A percentile compares a stretch with the other conserved stretches of the same genome.
Evolutionary conservation across 345 rosid genomes (phyloP).

Genomic region (Hypericum androsaemum): DNA sequence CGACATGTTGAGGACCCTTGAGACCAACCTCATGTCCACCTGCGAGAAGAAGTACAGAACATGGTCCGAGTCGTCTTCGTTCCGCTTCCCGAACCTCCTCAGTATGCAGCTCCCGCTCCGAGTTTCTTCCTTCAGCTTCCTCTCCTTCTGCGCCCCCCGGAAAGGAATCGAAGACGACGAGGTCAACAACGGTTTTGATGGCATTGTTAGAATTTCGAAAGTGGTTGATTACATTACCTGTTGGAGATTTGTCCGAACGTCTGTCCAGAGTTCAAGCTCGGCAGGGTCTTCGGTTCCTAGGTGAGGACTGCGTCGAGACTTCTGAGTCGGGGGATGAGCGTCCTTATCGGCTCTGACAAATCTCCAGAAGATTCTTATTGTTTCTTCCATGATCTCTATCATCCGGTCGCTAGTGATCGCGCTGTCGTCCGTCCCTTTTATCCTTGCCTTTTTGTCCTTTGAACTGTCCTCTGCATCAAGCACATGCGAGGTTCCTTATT

Average conservation of each 20-base stretch:
- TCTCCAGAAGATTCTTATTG: slow-evolving; percentile 78
- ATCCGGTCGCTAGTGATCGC: slow-evolving; percentile 48
- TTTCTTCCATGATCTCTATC: slow-evolving; percentile 86
- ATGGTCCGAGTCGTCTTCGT: slow-evolving; percentile 41
- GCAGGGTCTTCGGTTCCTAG: slow-evolving; percentile 51
- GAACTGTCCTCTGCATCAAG: slow-evolving; percentile 50
- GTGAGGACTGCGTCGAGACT: slow-evolving; percentile 35
- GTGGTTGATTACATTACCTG: slow-evolving; percentile 34
- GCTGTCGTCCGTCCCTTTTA: slow-evolving; percentile 28
- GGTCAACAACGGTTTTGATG: background rate
- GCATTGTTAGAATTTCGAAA: too few species aligned
- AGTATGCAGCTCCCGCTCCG: slow-evolving; percentile 51
- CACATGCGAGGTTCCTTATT: slow-evolving; percentile 7
- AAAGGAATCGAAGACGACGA: background rate
- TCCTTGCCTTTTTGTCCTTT: slow-evolving; percentile 41
- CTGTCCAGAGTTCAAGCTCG: slow-evolving; percentile 36
- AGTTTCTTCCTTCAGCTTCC: slow-evolving; percentile 42
- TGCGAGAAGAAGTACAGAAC: slow-evolving; percentile 77
- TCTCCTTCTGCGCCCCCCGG: slow-evolving; percentile 45
- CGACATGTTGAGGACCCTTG: slow-evolving; percentile 76
- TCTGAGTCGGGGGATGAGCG: slow-evolving; percentile 26
- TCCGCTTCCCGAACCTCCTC: slow-evolving; percentile 33
- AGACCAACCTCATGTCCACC: slow-evolving; percentile 78
- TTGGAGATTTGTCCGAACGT: slow-evolving; percentile 45
- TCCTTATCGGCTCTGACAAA: slow-evolving; percentile 74